Percentiles rank a stretch among this genome's conserved stretches.
These are phyloP conservation scores for Harrya chromipes DNA, from an alignment of 768 basidiomycete species.

Conservation along the genomic window DNA sequence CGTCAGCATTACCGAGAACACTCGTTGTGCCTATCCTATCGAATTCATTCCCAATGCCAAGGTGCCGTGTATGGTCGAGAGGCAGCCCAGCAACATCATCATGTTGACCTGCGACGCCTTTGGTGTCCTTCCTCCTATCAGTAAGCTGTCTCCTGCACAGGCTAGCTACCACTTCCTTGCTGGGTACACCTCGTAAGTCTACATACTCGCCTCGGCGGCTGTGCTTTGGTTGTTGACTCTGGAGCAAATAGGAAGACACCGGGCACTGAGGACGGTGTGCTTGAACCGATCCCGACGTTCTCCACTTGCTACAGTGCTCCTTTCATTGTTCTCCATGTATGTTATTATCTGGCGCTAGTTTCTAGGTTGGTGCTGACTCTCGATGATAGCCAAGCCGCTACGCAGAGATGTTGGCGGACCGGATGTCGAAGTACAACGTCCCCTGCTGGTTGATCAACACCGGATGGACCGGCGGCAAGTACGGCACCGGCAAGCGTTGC, in stretches of 20 bases:
- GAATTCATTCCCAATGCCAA: slow-evolving; percentile 95
- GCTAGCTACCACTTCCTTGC: slow-evolving; percentile 98
- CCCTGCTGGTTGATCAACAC: slow-evolving; percentile 99
- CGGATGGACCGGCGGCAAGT: slow-evolving; percentile 94
- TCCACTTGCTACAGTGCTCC: slow-evolving; percentile 98
- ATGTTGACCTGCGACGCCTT: slow-evolving; percentile 98
- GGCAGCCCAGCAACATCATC: slow-evolving; percentile 91
- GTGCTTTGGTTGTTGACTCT: slow-evolving; percentile 15
- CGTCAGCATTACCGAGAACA: slow-evolving; percentile 96
- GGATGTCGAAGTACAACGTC: slow-evolving; percentile 86
- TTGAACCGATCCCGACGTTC: slow-evolving; percentile 98
- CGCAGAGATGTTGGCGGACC: slow-evolving; percentile 93
- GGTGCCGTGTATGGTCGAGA: slow-evolving; percentile 85
- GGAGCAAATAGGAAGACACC: slow-evolving; percentile 74
- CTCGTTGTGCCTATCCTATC: slow-evolving; percentile 98
- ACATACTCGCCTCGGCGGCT: not conserved
- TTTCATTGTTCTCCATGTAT: slow-evolving; percentile 95
- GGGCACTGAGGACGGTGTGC: slow-evolving; percentile 97
- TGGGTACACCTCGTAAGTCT: slow-evolving; percentile 85
- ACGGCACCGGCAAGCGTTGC: slow-evolving; percentile 90
- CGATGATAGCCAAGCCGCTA: slow-evolving; percentile 78
- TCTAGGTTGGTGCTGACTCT: not conserved
- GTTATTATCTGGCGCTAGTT: slow-evolving; percentile 21
- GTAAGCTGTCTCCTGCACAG: slow-evolving; percentile 88
- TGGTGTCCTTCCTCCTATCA: slow-evolving; percentile 95